Evolutionary conservation across 768 basidiomycete species (phyloP), one percentile per base, ranked within the genome.

Genomic region (Suillus placidus): DNA sequence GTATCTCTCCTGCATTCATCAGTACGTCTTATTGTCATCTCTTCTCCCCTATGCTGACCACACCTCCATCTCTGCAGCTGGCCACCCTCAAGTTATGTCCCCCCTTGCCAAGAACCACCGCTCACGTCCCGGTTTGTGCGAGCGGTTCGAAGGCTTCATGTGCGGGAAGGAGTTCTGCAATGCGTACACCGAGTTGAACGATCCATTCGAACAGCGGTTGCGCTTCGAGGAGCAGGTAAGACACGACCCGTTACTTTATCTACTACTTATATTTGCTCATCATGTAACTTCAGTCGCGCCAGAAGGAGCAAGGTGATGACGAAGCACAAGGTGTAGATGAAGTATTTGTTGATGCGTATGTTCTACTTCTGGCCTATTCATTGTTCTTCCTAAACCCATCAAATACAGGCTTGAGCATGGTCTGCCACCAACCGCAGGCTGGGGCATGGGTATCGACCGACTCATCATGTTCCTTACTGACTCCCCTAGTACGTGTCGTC

Each of bases 81-180:
- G 97, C 37, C 97, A 99, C 80, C 97, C 97, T 18, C 96, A 99
- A 82, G 94, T 99, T 70, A 99, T 99, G 97, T 98, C 97, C 0
- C 97, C 97, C 3, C 89, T 99, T 42, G 97, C 97, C 78, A 99
- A 99, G 83, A 94, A 92, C 87, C 96, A 99, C 78, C 93, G 97
- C 68, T 93, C 93, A n/a, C 88, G 94, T 49, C 94, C 95, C 0
- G 97, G 97, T 45, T 85, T 99, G 32, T 99, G 97, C 79, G 97
- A 99, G 78, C 95, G 97, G 20, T 99, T 99, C 81, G 97, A 99
- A 78, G 94, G 88, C 10, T 99, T 99, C 87, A 87, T 99, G 85
- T 97, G 95, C 62, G 94, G 94, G 66, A 96, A 97, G 84, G 97
- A 98, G 80, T 89, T 99, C 79, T 96, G 94, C 84, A 99, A 99